Evolutionary conservation across 371 early-diverging fungal genomes (phyloP), one percentile per base, ranked within the genome.

Genomic region (Gilbertella persicaria): DNA sequence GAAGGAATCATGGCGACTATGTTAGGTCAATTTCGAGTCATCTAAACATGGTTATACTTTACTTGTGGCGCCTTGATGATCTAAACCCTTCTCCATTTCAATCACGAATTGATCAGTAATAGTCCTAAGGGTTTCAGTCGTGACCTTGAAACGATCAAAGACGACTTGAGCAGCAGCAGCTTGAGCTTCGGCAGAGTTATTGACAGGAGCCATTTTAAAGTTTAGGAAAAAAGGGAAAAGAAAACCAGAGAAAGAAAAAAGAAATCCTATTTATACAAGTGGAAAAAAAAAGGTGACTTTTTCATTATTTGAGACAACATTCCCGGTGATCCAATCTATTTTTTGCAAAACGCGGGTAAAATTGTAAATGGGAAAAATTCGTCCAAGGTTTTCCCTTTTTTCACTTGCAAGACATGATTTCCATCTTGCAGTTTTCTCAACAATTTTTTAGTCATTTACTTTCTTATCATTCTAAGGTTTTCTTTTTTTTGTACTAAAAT

Each of bases 11-110:
- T 77, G 28, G 77, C 67, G 29, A 77, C 69, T n/a, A n/a, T n/a
- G n/a, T n/a, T n/a, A n/a, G n/a, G n/a, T n/a, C n/a, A n/a, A n/a
- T n/a, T n/a, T n/a, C n/a, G n/a, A n/a, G n/a, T n/a, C n/a, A n/a
- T n/a, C n/a, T 71, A 53, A 14, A 28, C 48, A 48, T 33, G 13
- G 8, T 33, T 33, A 28, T 33, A 33, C 33, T 33, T 33, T 64
- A 75, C 75, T 59, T 21, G 77, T 73, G 29, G 78, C 75, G 23
- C 85, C 85, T 45, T 82, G 76, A 19, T 64, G 67, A 23, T 64
- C 69, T 25, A 94, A 83, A 17, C 92, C 93, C 58, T 85, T 85
- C 29, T 66, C 55, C 88, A 94, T 87, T 54, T 87, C 90, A n/a
- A 66, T 59, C 13, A 84, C 68, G 69, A 92, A 86, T 64, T 86